A percentile compares a stretch with the other conserved stretches of the same genome.
Conservation (phyloP, 1,139 yeast genomes). For the Meyerozyma carpophila region DNA sequence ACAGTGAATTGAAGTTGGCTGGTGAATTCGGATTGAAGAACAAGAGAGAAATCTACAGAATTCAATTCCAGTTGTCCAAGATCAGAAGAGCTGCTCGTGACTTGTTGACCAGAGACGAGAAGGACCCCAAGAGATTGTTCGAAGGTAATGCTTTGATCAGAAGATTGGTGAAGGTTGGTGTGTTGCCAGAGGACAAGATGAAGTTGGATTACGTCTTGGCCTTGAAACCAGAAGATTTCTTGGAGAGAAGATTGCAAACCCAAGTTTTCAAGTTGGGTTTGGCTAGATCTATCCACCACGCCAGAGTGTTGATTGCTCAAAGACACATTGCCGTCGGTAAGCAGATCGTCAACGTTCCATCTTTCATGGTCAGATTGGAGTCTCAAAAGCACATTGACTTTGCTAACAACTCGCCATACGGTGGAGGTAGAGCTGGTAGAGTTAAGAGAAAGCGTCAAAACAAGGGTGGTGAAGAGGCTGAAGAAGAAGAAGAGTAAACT, state of each 20-base stretch:
- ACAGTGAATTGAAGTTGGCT: slow-evolving; percentile 97
- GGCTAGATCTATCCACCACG: slow-evolving; percentile 99
- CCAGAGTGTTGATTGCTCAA: slow-evolving; percentile 97
- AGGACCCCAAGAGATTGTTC: slow-evolving; percentile 99
- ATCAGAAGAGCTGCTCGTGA: slow-evolving; percentile 99
- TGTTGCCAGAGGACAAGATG: slow-evolving; percentile 98
- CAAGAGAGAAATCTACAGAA: slow-evolving; percentile 99
- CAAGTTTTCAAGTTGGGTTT: slow-evolving; percentile 99
- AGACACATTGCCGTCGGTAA: slow-evolving; percentile 99
- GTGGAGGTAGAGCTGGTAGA: slow-evolving; percentile 99
- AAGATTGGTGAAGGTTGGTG: slow-evolving; percentile 98
- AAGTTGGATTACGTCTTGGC: slow-evolving; percentile 99
- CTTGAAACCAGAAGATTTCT: slow-evolving; percentile 96
- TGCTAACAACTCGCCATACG: slow-evolving; percentile 98
- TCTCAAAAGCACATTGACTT: slow-evolving; percentile 99
- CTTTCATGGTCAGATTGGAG: slow-evolving; percentile 99
- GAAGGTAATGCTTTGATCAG: slow-evolving; percentile 99
- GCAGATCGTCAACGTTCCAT: slow-evolving; percentile 98
- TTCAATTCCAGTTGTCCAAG: slow-evolving; percentile 97
- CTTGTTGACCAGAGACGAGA: slow-evolving; percentile 98
- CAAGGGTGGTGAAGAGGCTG: slow-evolving; percentile 66
- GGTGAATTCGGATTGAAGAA: slow-evolving; percentile 99
- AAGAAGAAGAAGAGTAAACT: slow-evolving; percentile 47
- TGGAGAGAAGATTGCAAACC: slow-evolving; percentile 99
- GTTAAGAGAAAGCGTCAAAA: slow-evolving; percentile 95